Percentiles rank a stretch among this genome's conserved stretches.
These are phyloP conservation scores for Schoenoplectus triqueter DNA, from an alignment of 202 grass and related monocot species.

Conservation along the genomic window DNA sequence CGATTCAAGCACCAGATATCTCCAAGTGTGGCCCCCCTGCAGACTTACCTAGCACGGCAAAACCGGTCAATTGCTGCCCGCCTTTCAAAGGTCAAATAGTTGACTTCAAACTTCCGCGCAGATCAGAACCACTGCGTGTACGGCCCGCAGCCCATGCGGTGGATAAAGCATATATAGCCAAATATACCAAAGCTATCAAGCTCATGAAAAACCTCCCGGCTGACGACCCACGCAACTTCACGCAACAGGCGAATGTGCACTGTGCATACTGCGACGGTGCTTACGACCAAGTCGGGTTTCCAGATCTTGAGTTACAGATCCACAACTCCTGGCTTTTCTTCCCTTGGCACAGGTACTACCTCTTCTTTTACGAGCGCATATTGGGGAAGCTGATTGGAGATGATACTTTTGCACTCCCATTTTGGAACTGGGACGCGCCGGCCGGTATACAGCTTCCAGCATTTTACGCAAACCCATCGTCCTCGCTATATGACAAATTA, in stretches of 20 bases:
- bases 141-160: constrained; percentile 64
- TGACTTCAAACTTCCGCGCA: constrained; percentile 57
- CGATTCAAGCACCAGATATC: constrained; percentile 61
- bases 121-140: constrained; percentile 49
- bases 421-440: constrained; percentile 93
- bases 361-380: constrained; percentile 77
- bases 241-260: constrained; percentile 64
- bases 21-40: constrained; percentile 39
- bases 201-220: constrained; percentile 68
- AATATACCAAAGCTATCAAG: constrained; percentile 60
- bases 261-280: constrained; percentile 77
- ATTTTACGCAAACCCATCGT: constrained; percentile 49
- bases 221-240: constrained; percentile 80
- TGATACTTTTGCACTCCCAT: constrained; percentile 67
- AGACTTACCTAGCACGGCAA: constrained; percentile 15
- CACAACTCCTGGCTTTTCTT: constrained; percentile 79
- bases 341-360: constrained; percentile 74
- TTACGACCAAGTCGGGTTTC: constrained; percentile 68
- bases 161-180: constrained; percentile 50
- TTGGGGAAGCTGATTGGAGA: constrained; percentile 84
- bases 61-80: constrained; percentile 38
- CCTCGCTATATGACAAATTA: constrained; percentile 52
- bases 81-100: constrained; percentile 27
- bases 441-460: constrained; percentile 59
- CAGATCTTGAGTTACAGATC: constrained; percentile 57